phyloP scores from a whole-genome alignment of 306 rosid genomes.

The Quercus dentata region DNA sequence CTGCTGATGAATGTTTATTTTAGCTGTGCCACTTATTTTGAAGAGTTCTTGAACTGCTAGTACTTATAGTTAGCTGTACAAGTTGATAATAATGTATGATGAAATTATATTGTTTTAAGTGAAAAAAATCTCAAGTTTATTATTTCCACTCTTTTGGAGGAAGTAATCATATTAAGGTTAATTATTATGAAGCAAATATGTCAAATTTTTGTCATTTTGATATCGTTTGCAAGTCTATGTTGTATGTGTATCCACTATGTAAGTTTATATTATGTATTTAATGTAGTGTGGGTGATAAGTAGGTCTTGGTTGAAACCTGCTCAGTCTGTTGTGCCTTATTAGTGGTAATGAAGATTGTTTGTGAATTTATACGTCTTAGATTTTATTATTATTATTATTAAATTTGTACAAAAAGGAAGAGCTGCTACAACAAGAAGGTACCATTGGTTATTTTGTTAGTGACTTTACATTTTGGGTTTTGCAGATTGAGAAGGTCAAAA shows the following conservation, averaged over 20 bases:
- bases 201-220: neutral
- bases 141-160: too few relatives aligned
- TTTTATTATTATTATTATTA: neutral
- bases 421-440: neutral
- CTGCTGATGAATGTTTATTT: neutral
- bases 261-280: neutral
- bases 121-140: too few relatives aligned
- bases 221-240: neutral
- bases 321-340: neutral
- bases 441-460: conserved; percentile 12
- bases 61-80: neutral
- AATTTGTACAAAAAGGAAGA: neutral
- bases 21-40: neutral
- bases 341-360: conserved; percentile 1
- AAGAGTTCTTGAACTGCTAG: neutral
- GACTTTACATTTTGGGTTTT: conserved; percentile 21
- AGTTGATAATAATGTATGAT: neutral
- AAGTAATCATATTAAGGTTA: neutral
- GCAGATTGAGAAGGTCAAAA: conserved; percentile 62
- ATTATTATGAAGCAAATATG: neutral
- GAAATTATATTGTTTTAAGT: neutral
- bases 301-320: neutral
- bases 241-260: neutral
- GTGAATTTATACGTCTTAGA: neutral
- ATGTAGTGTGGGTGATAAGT: neutral